Evolutionary conservation across 1,284 basidiomycete genomes (phyloP).

Genomic region (Boletus austroedulis): DNA sequence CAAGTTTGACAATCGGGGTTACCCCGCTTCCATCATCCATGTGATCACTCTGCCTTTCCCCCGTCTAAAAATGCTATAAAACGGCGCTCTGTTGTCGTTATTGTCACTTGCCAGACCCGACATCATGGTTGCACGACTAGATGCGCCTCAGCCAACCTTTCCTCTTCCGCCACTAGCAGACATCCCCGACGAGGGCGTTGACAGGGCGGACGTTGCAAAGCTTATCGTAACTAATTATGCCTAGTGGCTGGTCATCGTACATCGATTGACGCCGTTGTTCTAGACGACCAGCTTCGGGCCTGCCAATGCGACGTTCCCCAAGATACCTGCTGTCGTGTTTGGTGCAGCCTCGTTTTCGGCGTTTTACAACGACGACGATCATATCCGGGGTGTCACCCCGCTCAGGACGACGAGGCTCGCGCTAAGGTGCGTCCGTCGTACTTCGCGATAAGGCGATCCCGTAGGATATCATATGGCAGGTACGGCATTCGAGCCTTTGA

Average conservation of each 20-base stretch:
- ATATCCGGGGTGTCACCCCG: constrained; percentile 58
- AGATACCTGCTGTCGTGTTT: constrained; percentile 55
- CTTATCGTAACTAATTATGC: constrained; percentile 14
- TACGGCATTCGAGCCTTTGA: constrained; percentile 92
- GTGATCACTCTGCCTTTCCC: constrained; percentile 10
- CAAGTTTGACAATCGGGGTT: neutral
- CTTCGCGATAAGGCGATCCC: neutral
- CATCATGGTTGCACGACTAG: constrained; percentile 43
- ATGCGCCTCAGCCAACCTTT: constrained; percentile 43
- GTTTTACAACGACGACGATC: constrained; percentile 68
- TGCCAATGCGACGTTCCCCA: constrained; percentile 39
- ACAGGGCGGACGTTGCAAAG: constrained; percentile 43
- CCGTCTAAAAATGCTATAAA: neutral
- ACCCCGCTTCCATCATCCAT: constrained; percentile 8
- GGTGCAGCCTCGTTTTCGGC: constrained; percentile 74
- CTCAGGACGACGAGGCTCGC: constrained; percentile 76
- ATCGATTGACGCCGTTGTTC: constrained; percentile 7
- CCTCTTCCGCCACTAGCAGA: constrained; percentile 39
- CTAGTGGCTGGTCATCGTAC: neutral
- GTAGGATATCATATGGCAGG: constrained; percentile 37
- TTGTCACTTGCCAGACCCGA: neutral
- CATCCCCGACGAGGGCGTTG: constrained; percentile 50
- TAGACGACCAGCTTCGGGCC: constrained; percentile 32
- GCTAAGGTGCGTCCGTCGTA: constrained; percentile 53
- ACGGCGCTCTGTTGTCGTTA: neutral